Evolutionary conservation across 169 alveolate species (phyloP), one percentile per base, ranked within the genome.

Genomic region (Plasmodium vinckei): DNA sequence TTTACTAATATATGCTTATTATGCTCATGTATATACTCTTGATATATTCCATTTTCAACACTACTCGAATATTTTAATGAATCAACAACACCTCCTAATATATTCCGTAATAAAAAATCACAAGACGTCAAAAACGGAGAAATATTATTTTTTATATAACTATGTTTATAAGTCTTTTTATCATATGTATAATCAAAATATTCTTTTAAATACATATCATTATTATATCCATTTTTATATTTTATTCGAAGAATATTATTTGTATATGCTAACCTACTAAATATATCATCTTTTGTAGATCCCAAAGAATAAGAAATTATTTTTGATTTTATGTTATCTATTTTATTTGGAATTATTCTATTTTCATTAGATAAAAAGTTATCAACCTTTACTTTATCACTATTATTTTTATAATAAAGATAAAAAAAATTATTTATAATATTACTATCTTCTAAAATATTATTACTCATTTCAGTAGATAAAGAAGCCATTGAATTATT

Each of bases 101-200:
- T 49, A 27, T 89, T 89, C 7, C 87, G 77, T 21, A 89, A 53
- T 44, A 87, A 60, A 72, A 56, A 73, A 71, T 89, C 72, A 60
- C 90, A 69, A 0, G 92, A 56, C 0, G 72, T 67, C 71, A 75
- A 53, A 67, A 87, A 73, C 0, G 92, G 92, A 46, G 92, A 75
- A 17, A 75, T 7, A n/a, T 72, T 73, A 59, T 86, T 68, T 39
- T 57, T 70, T 0, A 70, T 56, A 6, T 56, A 15, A 0, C 67
- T 23, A 69, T 86, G 54, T 49, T 86, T 60, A 63, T 63, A 70
- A 46, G 3, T 23, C 49, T 59, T 70, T 19, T 86, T 86, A 49
- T 86, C 91, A 86, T 33, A 86, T 2, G 87, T 86, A 86, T 69
- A 86, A 59, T 86, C 91, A 68, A 86, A 86, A 69, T 63, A 70